A percentile compares a stretch with the other conserved stretches of the same genome.
Conservation (phyloP, 192 early-diverging fungal species). For the Entomortierella beljakovae region DNA sequence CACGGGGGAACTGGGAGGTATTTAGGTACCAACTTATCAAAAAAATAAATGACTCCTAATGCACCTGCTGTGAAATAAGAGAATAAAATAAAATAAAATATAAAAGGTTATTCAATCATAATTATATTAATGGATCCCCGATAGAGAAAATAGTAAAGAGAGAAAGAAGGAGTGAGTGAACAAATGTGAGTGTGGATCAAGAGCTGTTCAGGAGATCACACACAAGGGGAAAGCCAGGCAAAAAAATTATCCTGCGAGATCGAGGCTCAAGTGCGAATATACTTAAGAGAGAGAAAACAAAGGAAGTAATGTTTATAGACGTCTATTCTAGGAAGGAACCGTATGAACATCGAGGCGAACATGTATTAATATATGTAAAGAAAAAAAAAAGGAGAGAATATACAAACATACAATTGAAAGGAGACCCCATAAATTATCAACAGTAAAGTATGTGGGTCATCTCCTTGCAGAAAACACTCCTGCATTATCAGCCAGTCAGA, state of each 20-base stretch:
- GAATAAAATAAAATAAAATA: too few species aligned
- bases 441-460: too few species aligned
- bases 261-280: not conserved
- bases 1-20: not conserved
- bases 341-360: not conserved
- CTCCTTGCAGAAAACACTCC: too few species aligned
- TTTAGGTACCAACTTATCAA: not conserved
- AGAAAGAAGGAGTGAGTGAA: too few species aligned
- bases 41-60: not conserved
- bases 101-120: too few species aligned
- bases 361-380: too few species aligned
- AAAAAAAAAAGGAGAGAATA: not conserved
- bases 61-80: not conserved
- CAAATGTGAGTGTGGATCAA: too few species aligned
- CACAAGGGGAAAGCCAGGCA: not conserved
- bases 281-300: not conserved
- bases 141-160: too few species aligned
- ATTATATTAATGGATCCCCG: too few species aligned
- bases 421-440: too few species aligned
- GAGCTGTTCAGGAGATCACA: not conserved
- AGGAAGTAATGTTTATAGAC: not conserved
- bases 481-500: too few species aligned
- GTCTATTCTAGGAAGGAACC: not conserved
- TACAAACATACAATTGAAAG: not conserved
- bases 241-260: too few species aligned